Evolutionary conservation across 371 early-diverging fungal genomes (phyloP).

Genomic region (Circinella umbellata): DNA sequence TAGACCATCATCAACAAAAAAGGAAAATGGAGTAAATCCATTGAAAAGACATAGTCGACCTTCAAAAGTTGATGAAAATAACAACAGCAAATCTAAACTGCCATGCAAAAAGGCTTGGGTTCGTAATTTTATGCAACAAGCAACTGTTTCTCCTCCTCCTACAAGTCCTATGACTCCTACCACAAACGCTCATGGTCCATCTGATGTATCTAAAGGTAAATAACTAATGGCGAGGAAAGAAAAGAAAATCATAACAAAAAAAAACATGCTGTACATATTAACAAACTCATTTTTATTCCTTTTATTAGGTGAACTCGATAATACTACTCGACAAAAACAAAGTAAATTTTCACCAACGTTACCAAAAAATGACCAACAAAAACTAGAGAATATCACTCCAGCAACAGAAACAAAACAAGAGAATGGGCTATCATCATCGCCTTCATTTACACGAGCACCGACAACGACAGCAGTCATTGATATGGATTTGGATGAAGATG

Average conservation of each 20-base stretch:
- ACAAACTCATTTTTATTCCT: too few relatives aligned
- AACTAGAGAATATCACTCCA: too few relatives aligned
- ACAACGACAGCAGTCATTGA: not conserved
- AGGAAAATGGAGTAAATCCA: not conserved
- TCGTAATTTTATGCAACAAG: constrained; percentile 18
- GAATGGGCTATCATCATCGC: not conserved
- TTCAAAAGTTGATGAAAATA: not conserved
- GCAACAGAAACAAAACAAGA: too few relatives aligned
- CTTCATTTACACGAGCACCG: not conserved
- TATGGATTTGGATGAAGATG: constrained; percentile 12
- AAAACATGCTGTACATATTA: too few relatives aligned
- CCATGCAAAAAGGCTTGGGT: constrained; percentile 32
- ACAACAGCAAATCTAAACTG: not conserved
- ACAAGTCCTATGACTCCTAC: not conserved
- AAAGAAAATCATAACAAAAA: too few relatives aligned
- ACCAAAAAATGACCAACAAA: too few relatives aligned
- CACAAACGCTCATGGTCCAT: too few relatives aligned
- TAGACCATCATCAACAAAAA: not conserved
- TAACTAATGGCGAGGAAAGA: too few relatives aligned
- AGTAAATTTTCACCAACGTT: too few relatives aligned
- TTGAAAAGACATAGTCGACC: not conserved
- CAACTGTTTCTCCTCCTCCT: not conserved
- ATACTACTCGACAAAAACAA: too few relatives aligned
- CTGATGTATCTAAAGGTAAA: not conserved
- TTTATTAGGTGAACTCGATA: too few relatives aligned